Conservation (phyloP, 192 early-diverging fungal species). For the Linnemannia elongata region DNA sequence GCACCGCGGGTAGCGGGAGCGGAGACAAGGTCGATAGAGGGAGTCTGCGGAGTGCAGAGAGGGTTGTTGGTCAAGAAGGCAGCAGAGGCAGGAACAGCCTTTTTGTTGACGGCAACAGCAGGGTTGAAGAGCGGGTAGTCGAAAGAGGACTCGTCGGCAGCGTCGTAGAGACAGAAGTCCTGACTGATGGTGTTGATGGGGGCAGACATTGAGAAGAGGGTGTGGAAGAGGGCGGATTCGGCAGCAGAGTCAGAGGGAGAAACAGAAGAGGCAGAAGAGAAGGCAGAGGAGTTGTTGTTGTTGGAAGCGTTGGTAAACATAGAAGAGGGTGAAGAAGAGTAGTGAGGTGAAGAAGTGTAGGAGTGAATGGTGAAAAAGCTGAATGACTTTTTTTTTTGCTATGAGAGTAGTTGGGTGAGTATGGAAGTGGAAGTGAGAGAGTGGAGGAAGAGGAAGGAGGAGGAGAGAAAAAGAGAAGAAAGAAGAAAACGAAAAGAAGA, state of each 20-base stretch:
- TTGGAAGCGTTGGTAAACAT: conserved; percentile 20
- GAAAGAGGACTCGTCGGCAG: conserved; percentile 36
- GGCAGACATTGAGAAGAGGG: conserved; percentile 52
- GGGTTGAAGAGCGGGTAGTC: conserved; percentile 51
- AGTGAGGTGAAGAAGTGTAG: not conserved
- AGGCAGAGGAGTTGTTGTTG: not conserved
- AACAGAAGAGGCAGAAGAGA: conserved; percentile 10
- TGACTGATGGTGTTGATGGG: conserved; percentile 55
- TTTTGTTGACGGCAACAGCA: conserved; percentile 16
- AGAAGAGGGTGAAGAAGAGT: conserved; percentile 9
- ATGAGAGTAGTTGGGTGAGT: not conserved
- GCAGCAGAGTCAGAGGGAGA: conserved; percentile 23
- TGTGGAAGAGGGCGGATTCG: conserved; percentile 50
- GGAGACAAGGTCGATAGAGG: conserved; percentile 30
- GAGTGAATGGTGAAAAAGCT: conserved; percentile 15
- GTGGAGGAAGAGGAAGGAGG: not conserved
- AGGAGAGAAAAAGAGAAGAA: not conserved
- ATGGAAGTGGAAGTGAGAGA: not conserved
- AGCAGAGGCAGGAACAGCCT: conserved; percentile 7
- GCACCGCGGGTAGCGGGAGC: not conserved
- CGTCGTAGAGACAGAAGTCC: conserved; percentile 54
- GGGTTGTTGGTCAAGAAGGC: conserved; percentile 25
- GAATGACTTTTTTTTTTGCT: not conserved
- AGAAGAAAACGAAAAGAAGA: not conserved
- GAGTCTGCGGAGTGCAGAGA: conserved; percentile 48